Evolutionary conservation across 164 flowering plant genomes (phyloP).

Genomic region (Magnolia officinalis): DNA sequence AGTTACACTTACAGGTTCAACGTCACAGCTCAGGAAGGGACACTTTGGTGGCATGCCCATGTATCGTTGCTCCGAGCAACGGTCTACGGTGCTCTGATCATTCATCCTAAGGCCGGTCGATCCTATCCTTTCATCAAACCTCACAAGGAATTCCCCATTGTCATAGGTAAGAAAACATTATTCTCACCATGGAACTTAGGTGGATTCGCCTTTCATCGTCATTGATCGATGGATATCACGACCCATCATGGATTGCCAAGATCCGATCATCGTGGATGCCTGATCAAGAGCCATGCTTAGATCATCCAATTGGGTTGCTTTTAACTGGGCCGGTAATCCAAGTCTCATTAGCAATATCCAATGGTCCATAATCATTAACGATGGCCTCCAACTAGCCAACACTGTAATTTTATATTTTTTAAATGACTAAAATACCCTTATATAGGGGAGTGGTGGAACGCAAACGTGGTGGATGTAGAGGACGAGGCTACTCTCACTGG

Average conservation of each 20-base stretch:
- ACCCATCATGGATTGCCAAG: too few species aligned
- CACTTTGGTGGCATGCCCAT: conserved; percentile 33
- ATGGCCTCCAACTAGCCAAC: not conserved
- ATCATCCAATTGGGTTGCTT: too few species aligned
- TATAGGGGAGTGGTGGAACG: conserved; percentile 81
- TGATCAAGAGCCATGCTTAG: too few species aligned
- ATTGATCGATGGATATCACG: too few species aligned
- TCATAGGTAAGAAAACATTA: conserved; percentile 17
- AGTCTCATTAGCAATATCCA: too few species aligned
- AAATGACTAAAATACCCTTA: not conserved
- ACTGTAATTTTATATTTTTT: not conserved
- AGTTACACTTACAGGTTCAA: conserved; percentile 25
- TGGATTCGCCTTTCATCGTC: too few species aligned
- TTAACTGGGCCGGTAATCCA: too few species aligned
- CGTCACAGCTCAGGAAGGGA: conserved; percentile 27
- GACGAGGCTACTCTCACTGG: conserved; percentile 34
- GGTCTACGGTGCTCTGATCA: conserved; percentile 26
- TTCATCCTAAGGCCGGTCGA: conserved; percentile 15
- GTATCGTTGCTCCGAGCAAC: conserved; percentile 22
- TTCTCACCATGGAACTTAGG: too few species aligned
- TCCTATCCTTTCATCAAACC: conserved; percentile 21
- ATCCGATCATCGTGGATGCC: too few species aligned
- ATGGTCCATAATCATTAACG: not conserved
- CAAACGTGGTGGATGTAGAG: conserved; percentile 49
- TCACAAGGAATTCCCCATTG: conserved; percentile 19